phyloP scores from a whole-genome alignment of 1,284 basidiomycete genomes.

The Apiotrichum siamense region DNA sequence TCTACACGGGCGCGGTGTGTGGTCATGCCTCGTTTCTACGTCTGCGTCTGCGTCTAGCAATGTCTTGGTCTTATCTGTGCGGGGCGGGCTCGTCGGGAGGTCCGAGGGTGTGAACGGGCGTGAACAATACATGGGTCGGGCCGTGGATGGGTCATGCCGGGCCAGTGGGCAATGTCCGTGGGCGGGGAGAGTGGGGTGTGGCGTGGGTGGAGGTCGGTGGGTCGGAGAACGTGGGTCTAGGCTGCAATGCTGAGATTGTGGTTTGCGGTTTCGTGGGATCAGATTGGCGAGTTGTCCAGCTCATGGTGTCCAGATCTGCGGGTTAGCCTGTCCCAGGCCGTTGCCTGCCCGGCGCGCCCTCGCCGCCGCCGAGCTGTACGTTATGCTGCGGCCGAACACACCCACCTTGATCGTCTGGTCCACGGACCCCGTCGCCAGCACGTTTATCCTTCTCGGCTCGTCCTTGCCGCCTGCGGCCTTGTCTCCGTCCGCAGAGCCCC shows the following conservation, averaged over 20 bases:
- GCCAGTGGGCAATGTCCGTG: no score
- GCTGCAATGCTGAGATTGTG: neutral
- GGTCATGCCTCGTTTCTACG: no score
- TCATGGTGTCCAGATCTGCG: constrained; percentile 6
- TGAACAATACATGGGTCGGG: no score
- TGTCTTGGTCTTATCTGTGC: no score
- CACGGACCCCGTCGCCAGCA: constrained; percentile 72
- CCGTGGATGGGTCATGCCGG: no score
- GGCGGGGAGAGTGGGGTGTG: no score
- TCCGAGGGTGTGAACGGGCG: no score
- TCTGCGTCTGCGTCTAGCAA: neutral
- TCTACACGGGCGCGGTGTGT: neutral
- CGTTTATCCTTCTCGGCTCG: constrained; percentile 62
- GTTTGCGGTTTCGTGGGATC: neutral
- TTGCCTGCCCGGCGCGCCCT: neutral
- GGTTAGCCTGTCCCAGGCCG: neutral
- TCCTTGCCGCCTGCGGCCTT: constrained; percentile 35
- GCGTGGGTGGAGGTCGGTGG: no score
- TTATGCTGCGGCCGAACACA: no score
- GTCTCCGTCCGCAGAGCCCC: constrained; percentile 23
- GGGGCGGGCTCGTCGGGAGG: no score
- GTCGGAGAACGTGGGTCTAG: no score
- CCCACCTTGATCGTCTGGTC: constrained; percentile 58
- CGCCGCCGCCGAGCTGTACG: neutral
- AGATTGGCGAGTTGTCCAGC: neutral